Evolutionary conservation across 306 rosid species (phyloP), one percentile per base, ranked within the genome.

Genomic region (Glycyrrhiza uralensis): DNA sequence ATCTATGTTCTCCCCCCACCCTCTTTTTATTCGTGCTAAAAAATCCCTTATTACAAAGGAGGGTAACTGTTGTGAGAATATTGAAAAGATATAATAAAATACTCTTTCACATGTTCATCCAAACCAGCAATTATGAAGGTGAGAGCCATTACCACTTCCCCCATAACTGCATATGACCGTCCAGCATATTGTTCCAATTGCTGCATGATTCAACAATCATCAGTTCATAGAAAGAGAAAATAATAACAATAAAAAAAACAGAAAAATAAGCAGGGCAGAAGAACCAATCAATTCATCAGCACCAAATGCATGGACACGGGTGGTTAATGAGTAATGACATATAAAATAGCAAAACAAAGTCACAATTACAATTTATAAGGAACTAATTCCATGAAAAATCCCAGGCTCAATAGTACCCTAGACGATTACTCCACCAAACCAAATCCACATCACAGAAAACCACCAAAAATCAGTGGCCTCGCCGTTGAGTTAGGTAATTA

Each of bases 61-160:
- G 3, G 36, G 32, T 9, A 56, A 38, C 36, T 19, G 42, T 32
- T 61, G 30, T 3, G 47, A 29, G 22, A 57, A 56, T n/a, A 71
- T 64, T 24, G n/a, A 70, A 71, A 64, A 29, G 18, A 45, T 56
- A 76, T 6, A 51, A 54, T 1, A 65, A 61, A 62, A 66, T n/a
- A 13, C 3, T 13, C 11, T 19, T 74, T 69, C 24, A 28, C 41
- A 12, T 9, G 7, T 41, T 49, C 50, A 57, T 56, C 45, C 49
- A 76, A 71, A 65, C 13, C 38, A 65, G n/a, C 68, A 63, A 12
- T 51, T 39, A 51, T 12, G 29, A 36, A 69, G 64, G 51, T 14
- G 56, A 71, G 44, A 71, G 38, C 8, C 50, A 56, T 44, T 87
- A 86, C 88, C 88, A 80, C 71, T 68, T 87, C 93, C 62, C 91